Conservation (phyloP, 371 early-diverging fungal species). For the Mortierella sp. region DNA sequence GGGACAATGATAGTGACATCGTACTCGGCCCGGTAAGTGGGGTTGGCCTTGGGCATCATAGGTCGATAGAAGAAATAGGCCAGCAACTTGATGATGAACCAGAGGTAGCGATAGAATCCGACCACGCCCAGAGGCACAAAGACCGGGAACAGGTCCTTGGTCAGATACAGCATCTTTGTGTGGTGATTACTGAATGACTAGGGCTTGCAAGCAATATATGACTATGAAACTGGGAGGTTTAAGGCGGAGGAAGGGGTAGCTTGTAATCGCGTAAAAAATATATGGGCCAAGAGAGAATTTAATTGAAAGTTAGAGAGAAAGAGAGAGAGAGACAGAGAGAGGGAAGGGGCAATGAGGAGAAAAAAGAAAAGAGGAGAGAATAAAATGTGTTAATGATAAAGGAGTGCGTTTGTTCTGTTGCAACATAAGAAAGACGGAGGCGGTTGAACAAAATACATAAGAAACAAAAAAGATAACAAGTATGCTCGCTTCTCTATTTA, state of each 20-base stretch:
- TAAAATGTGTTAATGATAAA: neutral
- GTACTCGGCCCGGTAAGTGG: slow-evolving; percentile 62
- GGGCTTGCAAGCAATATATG: neutral
- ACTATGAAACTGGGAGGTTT: too few species aligned
- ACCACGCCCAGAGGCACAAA: slow-evolving; percentile 80
- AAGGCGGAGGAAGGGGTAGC: too few species aligned
- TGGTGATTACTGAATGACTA: too few species aligned
- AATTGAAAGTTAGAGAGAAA: neutral
- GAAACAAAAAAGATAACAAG: neutral
- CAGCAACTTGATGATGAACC: slow-evolving; percentile 71
- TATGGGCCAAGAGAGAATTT: neutral
- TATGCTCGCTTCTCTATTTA: too few species aligned
- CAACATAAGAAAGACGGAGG: too few species aligned
- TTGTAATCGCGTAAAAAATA: neutral
- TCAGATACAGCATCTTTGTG: slow-evolving; percentile 80
- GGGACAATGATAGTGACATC: slow-evolving; percentile 83
- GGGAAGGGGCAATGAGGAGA: neutral
- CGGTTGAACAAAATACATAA: too few species aligned
- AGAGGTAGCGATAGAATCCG: slow-evolving; percentile 80
- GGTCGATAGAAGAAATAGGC: slow-evolving; percentile 69
- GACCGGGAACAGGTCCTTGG: slow-evolving; percentile 76
- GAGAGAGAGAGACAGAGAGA: neutral
- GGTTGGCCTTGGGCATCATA: slow-evolving; percentile 61
- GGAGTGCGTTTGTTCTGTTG: too few species aligned
- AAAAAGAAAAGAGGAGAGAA: slow-evolving; percentile 5